Evolutionary conservation across 192 early-diverging fungal genomes (phyloP), one percentile per base, ranked within the genome.

Genomic region (Coemansia sp.): DNA sequence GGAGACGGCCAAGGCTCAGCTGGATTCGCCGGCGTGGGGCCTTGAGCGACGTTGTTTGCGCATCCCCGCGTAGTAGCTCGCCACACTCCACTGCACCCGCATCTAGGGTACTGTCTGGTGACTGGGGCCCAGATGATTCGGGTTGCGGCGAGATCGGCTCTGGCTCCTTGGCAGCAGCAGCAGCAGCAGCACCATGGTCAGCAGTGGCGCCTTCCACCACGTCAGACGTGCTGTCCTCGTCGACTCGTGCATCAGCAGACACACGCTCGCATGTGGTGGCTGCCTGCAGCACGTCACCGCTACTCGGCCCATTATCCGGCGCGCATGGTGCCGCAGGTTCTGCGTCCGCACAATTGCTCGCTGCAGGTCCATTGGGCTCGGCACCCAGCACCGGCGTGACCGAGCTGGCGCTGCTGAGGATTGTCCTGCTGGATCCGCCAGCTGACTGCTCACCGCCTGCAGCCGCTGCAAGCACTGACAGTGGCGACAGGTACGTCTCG

Each of bases 1-100:
- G 34, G 48, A 53, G 16, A 17, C 68, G 68, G 8, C 53, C 38
- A 11, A 64, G 52, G n/a, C 19, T 43, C 21, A 64, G 48, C 42
- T 49, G 56, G 17, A 48, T 51, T 18, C 60, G 60, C 47, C 51
- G 56, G 14, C 11, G 43, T 26, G 57, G 34, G 7, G 38, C 27
- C 3, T 21, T 28, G 31, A 34, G 18, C 30, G 47, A 20, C 44
- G 57, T 52, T 51, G 49, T 17, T 14, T 23, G 41, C 21, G 34
- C 21, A 7, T 19, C 31, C 35, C 32, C 9, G 19, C 23, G 47
- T 28, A 35, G 29, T 41, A 49, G 34, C 17, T 29, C 28, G 43
- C 35, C 25, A 21, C 31, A n/a, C 5, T 27, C 30, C 48, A 30
- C 11, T 36, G 41, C 17, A 20, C 7, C 26, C 5, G 47, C 33